Conservation (phyloP, 2,329 filamentous ascomycete genomes). For the Fusarium verrucosum region DNA sequence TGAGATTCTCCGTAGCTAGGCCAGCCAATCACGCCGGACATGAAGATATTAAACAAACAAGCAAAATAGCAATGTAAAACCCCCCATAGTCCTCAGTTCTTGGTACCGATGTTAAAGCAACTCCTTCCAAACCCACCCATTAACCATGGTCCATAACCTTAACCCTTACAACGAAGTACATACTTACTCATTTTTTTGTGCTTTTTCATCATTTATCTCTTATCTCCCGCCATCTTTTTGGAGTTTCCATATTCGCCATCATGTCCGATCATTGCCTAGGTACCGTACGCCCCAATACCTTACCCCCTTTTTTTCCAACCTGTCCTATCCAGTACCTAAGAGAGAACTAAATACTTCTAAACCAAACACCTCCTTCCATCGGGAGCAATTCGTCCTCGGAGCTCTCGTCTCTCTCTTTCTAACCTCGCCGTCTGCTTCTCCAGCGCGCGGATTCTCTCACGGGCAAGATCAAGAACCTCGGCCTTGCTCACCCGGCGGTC, state of each 20-base stretch:
- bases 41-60: not conserved
- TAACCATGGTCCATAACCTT: conserved; percentile 4
- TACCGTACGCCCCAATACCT: conserved; percentile 12
- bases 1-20: not conserved
- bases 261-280: conserved; percentile 6
- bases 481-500: conserved; percentile 55
- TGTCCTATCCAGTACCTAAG: not conserved
- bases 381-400: conserved; percentile 29
- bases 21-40: not conserved
- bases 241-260: conserved; percentile 26
- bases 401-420: conserved; percentile 51
- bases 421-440: conserved; percentile 51
- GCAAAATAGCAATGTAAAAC: not conserved
- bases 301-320: conserved; percentile 6
- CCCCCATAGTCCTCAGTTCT: conserved; percentile 1
- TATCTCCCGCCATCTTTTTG: conserved; percentile 6
- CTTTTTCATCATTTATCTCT: not conserved
- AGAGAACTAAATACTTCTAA: conserved; percentile 6
- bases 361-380: conserved; percentile 21
- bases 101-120: conserved; percentile 16
- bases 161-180: not conserved
- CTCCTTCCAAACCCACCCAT: conserved; percentile 14
- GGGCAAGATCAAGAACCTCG: conserved; percentile 57
- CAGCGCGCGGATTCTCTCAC: conserved; percentile 53
- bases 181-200: conserved; percentile 4